Base-by-base conservation (phyloP, 2,329 filamentous ascomycete species). In the Paraphoma sp. region DNA sequence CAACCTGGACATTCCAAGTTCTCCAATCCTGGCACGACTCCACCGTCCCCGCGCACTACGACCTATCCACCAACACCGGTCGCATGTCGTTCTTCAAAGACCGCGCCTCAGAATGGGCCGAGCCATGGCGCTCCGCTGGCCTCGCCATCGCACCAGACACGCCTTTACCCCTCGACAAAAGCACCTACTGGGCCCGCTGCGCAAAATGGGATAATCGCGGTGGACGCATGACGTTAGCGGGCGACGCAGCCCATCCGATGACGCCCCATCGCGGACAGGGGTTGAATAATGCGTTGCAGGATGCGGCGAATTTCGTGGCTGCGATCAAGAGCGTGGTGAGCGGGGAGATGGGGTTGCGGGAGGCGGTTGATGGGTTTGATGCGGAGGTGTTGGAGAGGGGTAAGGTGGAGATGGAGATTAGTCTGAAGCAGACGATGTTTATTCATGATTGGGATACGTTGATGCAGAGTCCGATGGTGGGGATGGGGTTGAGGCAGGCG, bases 401-500 rank as follows among this genome's bases (percentile, higher is more conserved):
- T 11, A 76, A 76, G 8, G 76, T 76, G 31, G 81, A 84, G 62
- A 80, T 83, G 51, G 65, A 72, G 17, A 63, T 78, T 6, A 80
- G 78, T 29, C 72, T 78, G 23, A 68, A 74, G 54, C 82, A 82
- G 60, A 79, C 77, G 11, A 65, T 71, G 53, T 81, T 83, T 76
- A 60, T 83, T 36, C 80, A 83, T 65, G 75, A 83, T 38, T 69
- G 67, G 68, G 62, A 66, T 7, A 70, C 61, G 42, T 44, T 70
- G 51, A 70, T 66, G 65, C 53, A 59, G 51, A 70, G 67, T 55
- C 68, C 65, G 2, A 70, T 70, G 62, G 59, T 68, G 9, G 68
- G 69, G 59, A 64, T 68, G 54, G 66, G 68, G 40, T 59, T 42
- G 44, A 40, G 23, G 33, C 30, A 47, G 36, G 48, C 11, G 45